Percentiles rank a stretch among this genome's conserved stretches.
These are phyloP conservation scores for Penicillium odoratum DNA, from an alignment of 495 filamentous ascomycete species.

Conservation along the genomic window DNA sequence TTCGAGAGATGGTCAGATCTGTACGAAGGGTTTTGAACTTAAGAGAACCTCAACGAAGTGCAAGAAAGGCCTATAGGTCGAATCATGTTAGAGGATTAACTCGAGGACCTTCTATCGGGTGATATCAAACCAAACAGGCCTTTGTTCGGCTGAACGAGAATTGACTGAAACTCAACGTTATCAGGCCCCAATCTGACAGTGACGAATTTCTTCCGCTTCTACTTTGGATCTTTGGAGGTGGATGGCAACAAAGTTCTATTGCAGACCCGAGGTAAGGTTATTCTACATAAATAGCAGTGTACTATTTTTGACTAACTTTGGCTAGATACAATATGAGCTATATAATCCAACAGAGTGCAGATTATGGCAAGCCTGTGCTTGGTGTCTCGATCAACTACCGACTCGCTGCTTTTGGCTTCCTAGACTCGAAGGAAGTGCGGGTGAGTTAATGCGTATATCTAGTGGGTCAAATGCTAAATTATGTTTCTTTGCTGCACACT, in stretches of 20 bases:
- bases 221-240: constrained; percentile 69
- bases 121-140: constrained; percentile 20
- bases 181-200: constrained; percentile 51
- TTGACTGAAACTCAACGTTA: constrained; percentile 65
- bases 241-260: constrained; percentile 43
- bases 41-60: no score
- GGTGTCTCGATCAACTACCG: constrained; percentile 77
- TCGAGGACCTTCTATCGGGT: no score
- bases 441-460: constrained; percentile 30
- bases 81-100: no score
- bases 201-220: constrained; percentile 56
- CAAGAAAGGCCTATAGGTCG: no score
- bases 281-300: constrained; percentile 10
- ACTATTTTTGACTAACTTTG: neutral
- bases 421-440: constrained; percentile 52
- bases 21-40: no score
- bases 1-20: no score
- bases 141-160: constrained; percentile 49
- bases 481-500: no score
- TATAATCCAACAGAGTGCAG: constrained; percentile 32
- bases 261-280: constrained; percentile 39
- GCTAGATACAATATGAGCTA: constrained; percentile 41
- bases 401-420: constrained; percentile 68
- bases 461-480: no score
- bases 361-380: constrained; percentile 59